Evolutionary conservation across 345 rosid species (phyloP), one percentile per base, ranked within the genome.

Genomic region (Brassica nigra): DNA sequence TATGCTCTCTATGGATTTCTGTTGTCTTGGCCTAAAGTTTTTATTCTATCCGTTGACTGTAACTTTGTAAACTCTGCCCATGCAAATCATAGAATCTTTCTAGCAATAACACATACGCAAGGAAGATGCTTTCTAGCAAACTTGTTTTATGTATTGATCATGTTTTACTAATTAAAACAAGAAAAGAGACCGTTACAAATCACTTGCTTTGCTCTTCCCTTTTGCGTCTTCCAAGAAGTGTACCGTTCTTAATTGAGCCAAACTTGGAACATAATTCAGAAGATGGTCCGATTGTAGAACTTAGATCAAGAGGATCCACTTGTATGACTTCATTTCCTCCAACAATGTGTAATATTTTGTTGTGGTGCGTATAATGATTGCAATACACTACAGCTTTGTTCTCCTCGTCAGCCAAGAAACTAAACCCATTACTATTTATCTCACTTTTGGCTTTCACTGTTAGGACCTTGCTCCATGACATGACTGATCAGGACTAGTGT

Each of bases 361-460:
- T 7, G 67, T 10, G 64, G 2, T 1, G 1, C 31, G 6, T 3
- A 5, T 3, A n/a, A 0, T n/a, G 9, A 31, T 61, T 11, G 36
- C 65, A 30, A 30, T 2, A 63, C 67, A 63, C 4, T 63, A 63
- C 5, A 33, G 34, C 18, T 31, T 63, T n/a, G 68, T 63, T 31
- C 68, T 63, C 44, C 68, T 33, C 10, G 39, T 63, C 39, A 4
- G 23, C 42, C 37, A 63, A 63, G 20, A 63, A 31, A 63, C 67
- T 63, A 18, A 31, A 3, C 67, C 66, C 20, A 30, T 5, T 18
- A 2, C 0, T 15, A 55, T 55, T 18, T 7, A 55, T 8, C 11
- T 15, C 14, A 10, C 62, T 18, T 8, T 8, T 20, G 30, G 14
- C 6, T 86, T 85, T 58, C 30, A 20, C 30, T 23, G 14, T 58